Evolutionary conservation across 495 filamentous ascomycete species (phyloP).

Genomic region (Durotheca rogersii): DNA sequence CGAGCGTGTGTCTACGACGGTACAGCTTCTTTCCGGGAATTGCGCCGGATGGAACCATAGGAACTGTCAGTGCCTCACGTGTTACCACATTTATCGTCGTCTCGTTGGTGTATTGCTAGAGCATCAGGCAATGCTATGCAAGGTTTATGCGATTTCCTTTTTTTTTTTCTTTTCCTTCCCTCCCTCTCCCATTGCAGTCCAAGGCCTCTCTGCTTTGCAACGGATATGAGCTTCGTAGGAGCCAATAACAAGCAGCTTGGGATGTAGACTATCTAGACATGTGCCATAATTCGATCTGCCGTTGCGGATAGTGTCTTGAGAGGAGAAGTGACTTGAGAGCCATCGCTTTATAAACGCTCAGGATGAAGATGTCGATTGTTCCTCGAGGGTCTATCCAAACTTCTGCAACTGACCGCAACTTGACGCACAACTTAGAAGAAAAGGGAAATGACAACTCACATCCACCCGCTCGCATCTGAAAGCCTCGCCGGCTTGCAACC

Average conservation of each 20-base stretch:
- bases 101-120: constrained; percentile 7
- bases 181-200: constrained; percentile 8
- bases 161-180: constrained; percentile 9
- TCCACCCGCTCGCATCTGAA: constrained; percentile 13
- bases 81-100: constrained; percentile 18
- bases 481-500: constrained; percentile 19
- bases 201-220: constrained; percentile 3
- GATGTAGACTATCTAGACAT: constrained; percentile 1
- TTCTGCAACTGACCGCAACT: constrained; percentile 6
- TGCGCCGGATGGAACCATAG: constrained; percentile 12
- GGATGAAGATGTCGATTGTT: constrained; percentile 7
- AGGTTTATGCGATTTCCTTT: constrained; percentile 7
- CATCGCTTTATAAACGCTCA: constrained; percentile 15
- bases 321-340: background rate
- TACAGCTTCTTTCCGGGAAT: constrained; percentile 17
- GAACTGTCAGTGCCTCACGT: constrained; percentile 1
- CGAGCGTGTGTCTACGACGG: constrained; percentile 12
- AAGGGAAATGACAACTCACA: constrained; percentile 26
- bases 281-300: constrained; percentile 11
- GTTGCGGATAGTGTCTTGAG: background rate
- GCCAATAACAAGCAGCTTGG: constrained; percentile 17
- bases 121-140: constrained; percentile 9
- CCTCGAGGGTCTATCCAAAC: background rate
- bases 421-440: background rate
- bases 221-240: background rate